Conservation (phyloP, 176 grass and related monocot species). For the maize (Zea mays) region Zm-B73-REFERENCE-NAM-5.0 NC_050102.1:144668501-144669000, state of each 20-base stretch:
- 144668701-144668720: conserved; percentile 49
- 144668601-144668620: conserved; percentile 93
- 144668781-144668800: conserved; percentile 17
- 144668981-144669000: conserved; percentile 72
- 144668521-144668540: neutral
- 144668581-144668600: conserved; percentile 18
- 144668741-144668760: conserved; percentile 87
- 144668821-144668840: neutral
- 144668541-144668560: neutral
- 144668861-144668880: conserved; percentile 4
- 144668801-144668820: neutral
- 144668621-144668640: conserved; percentile 91
- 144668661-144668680: conserved; percentile 67
- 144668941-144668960: conserved; percentile 4
- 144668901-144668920: neutral
- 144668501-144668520: conserved; percentile 41
- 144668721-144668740: conserved; percentile 57
- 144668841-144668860: neutral
- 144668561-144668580: neutral
- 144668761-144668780: conserved; percentile 91
- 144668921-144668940: neutral
- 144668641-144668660: conserved; percentile 71
- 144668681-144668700: conserved; percentile 75
- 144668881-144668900: neutral
- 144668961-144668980: conserved; percentile 12